Conservation (phyloP, 331 rosid genomes). For the Quercus lobata region DNA sequence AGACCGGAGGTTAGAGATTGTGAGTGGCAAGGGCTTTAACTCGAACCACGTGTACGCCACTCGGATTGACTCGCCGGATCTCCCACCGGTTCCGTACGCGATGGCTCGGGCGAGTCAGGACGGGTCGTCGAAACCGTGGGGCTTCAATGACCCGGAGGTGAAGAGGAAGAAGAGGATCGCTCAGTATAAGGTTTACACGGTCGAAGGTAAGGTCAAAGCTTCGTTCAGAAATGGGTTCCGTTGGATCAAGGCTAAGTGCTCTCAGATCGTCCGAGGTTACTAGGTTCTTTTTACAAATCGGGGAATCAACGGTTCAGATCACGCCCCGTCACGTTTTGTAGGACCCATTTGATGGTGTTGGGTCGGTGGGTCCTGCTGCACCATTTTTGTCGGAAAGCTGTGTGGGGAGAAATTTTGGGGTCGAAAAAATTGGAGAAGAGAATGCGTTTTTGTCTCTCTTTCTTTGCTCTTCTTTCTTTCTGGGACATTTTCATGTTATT, state of each 20-base stretch:
- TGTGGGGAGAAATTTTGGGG: too few species aligned
- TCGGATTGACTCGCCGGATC: conserved; percentile 16
- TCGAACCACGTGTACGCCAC: conserved; percentile 13
- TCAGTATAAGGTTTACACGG: conserved; percentile 60
- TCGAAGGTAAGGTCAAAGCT: conserved; percentile 64
- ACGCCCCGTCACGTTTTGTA: background rate
- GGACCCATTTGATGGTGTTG: background rate
- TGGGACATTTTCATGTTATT: too few species aligned
- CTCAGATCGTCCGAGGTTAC: conserved; percentile 61
- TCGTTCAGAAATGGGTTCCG: conserved; percentile 56
- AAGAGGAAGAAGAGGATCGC: conserved; percentile 76
- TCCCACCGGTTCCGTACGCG: conserved; percentile 15
- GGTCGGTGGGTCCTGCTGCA: background rate
- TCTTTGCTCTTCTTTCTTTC: too few species aligned
- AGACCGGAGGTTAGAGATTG: conserved; percentile 32
- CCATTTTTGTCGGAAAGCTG: background rate
- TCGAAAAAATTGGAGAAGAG: too few species aligned
- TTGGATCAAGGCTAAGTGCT: conserved; percentile 74
- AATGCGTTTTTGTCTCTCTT: too few species aligned
- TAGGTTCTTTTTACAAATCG: background rate
- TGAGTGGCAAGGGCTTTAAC: conserved; percentile 65
- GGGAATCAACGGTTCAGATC: background rate
- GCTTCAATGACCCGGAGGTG: conserved; percentile 41
- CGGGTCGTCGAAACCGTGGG: conserved; percentile 35
- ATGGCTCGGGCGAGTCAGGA: conserved; percentile 19